Evolutionary conservation across 208 protist species (phyloP).

Genomic region (Wallacemonas sp.): DNA sequence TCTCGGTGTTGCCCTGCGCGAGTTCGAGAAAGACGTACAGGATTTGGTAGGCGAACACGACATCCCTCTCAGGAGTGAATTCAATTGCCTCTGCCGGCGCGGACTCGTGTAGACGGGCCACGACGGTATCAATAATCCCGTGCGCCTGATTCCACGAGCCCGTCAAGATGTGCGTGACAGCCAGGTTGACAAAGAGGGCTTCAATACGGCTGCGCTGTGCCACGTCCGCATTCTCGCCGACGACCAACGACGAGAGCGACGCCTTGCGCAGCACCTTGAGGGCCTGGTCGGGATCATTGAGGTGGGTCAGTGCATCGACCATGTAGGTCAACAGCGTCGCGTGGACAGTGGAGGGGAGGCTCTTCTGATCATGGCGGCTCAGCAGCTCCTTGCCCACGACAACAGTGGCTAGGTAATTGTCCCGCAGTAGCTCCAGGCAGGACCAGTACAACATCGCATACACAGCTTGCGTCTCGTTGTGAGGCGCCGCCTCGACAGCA

Average conservation of each 20-base stretch:
- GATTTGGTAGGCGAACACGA: slow-evolving; percentile 75
- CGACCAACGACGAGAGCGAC: slow-evolving; percentile 69
- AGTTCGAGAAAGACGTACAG: slow-evolving; percentile 83
- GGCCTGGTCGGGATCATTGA: slow-evolving; percentile 78
- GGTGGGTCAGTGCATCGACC: slow-evolving; percentile 78
- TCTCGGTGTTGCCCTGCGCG: slow-evolving; percentile 82
- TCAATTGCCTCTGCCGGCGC: slow-evolving; percentile 39
- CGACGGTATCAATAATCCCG: slow-evolving; percentile 73
- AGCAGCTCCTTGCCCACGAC: slow-evolving; percentile 75
- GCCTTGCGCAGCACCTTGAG: slow-evolving; percentile 69
- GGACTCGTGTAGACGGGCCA: slow-evolving; percentile 73
- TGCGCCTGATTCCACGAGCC: slow-evolving; percentile 87
- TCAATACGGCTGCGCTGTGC: slow-evolving; percentile 82
- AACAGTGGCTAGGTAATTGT: slow-evolving; percentile 79
- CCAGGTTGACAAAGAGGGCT: slow-evolving; percentile 83
- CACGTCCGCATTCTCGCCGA: slow-evolving; percentile 29
- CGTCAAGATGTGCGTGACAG: slow-evolving; percentile 78
- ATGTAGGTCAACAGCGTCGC: slow-evolving; percentile 80
- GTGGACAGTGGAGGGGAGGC: slow-evolving; percentile 62
- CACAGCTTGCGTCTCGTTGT: slow-evolving; percentile 54
- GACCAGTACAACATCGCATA: slow-evolving; percentile 83
- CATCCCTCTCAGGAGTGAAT: slow-evolving; percentile 60
- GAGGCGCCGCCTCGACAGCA: slow-evolving; percentile 61
- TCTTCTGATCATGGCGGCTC: slow-evolving; percentile 51
- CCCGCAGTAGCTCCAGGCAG: slow-evolving; percentile 64